A percentile compares a stretch with the other conserved stretches of the same genome.
Conservation (phyloP, 805 yeast genomes). For the Pichia exigua region DNA sequence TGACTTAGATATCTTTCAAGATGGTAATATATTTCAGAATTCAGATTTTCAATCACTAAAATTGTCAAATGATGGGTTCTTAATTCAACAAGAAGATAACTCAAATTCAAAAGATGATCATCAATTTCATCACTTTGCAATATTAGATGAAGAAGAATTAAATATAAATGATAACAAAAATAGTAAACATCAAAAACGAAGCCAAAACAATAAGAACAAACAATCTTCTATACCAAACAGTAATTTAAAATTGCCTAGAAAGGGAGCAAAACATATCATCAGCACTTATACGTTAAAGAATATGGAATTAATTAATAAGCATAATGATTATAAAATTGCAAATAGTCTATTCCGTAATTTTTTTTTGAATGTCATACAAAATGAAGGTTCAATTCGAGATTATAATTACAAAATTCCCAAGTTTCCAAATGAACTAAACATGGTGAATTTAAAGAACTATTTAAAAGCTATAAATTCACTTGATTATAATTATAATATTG, state of each 20-base stretch:
- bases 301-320: background rate
- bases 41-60: slow-evolving; percentile 1
- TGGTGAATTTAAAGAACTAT: background rate
- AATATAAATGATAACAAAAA: background rate
- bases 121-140: background rate
- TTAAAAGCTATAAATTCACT: slow-evolving; percentile 1
- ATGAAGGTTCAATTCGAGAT: background rate
- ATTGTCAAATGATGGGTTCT: slow-evolving; percentile 6
- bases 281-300: background rate
- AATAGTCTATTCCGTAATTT: background rate
- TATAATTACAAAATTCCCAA: background rate
- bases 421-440: background rate
- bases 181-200: background rate
- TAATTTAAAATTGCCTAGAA: background rate
- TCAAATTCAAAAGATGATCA: background rate
- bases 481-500: background rate
- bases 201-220: background rate
- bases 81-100: background rate
- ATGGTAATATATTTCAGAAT: slow-evolving; percentile 3
- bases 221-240: background rate
- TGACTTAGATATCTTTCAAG: background rate
- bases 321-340: background rate
- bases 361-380: background rate
- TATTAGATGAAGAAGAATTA: background rate
- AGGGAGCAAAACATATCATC: background rate